Percentiles rank a stretch among this genome's conserved stretches.
phyloP scores from a whole-genome alignment of 257 asterid genomes.

The Ilex asprella region DNA sequence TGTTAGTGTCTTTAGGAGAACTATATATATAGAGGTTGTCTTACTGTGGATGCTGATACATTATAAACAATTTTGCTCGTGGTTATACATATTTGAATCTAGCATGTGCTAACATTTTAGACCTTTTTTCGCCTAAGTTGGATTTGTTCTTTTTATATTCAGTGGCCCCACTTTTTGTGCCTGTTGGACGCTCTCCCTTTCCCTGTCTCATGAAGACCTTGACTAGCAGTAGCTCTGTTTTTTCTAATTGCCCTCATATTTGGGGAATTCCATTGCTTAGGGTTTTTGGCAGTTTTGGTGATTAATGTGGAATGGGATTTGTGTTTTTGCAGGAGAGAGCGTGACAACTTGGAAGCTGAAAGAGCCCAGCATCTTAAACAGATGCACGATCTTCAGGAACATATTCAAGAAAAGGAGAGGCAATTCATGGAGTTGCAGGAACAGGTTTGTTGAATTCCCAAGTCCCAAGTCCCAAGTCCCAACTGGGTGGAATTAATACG shows the following conservation, averaged over 20 bases:
- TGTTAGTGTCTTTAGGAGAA: background rate
- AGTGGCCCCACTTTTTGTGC: too few species aligned
- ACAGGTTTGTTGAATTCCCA: conserved; percentile 47
- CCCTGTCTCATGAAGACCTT: too few species aligned
- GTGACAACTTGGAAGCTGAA: conserved; percentile 83
- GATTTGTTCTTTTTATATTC: too few species aligned
- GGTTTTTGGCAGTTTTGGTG: too few species aligned
- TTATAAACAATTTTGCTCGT: background rate
- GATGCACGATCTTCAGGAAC: conserved; percentile 88
- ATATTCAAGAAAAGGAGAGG: conserved; percentile 81
- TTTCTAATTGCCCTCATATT: too few species aligned
- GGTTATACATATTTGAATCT: background rate
- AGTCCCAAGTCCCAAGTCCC: too few species aligned
- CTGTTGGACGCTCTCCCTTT: too few species aligned
- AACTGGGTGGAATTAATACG: too few species aligned
- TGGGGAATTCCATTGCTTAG: too few species aligned
- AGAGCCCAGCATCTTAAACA: conserved; percentile 74
- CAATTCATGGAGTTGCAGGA: conserved; percentile 78
- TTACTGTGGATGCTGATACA: background rate
- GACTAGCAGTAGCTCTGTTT: too few species aligned
- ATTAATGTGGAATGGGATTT: too few species aligned
- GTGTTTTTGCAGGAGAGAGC: conserved; percentile 59
- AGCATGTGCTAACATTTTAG: background rate
- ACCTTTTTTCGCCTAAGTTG: background rate
- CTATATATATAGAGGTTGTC: background rate